Conservation (phyloP, 768 basidiomycete genomes). For the Suillus subluteus region DNA sequence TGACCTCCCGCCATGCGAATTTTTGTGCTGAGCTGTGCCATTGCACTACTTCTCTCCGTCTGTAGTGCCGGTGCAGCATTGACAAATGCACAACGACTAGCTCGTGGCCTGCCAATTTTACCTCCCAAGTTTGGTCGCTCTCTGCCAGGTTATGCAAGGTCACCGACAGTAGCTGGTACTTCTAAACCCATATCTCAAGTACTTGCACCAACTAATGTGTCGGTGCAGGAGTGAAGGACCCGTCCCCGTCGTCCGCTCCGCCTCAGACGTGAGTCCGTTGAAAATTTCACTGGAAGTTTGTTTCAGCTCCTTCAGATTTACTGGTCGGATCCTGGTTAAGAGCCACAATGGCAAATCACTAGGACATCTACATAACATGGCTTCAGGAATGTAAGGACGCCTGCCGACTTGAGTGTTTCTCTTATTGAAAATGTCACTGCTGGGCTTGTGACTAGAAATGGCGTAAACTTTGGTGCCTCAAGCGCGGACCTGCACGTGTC, state of each 20-base stretch:
- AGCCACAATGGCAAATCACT: constrained; percentile 30
- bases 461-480: constrained; percentile 36
- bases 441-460: constrained; percentile 29
- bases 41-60: constrained; percentile 27
- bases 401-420: background rate
- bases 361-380: constrained; percentile 41
- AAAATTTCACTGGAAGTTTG: background rate
- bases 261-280: constrained; percentile 26
- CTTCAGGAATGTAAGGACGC: constrained; percentile 26
- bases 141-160: constrained; percentile 30
- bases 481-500: constrained; percentile 38
- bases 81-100: constrained; percentile 49
- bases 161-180: constrained; percentile 31
- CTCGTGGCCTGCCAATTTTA: constrained; percentile 47
- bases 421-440: background rate
- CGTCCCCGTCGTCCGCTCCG: constrained; percentile 4
- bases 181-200: background rate
- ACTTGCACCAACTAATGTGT: background rate
- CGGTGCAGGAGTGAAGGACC: background rate
- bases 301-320: constrained; percentile 22
- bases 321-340: constrained; percentile 43
- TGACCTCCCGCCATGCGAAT: constrained; percentile 12
- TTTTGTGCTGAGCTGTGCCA: constrained; percentile 16
- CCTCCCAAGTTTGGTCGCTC: constrained; percentile 36
- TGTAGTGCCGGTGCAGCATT: constrained; percentile 24